These are phyloP conservation scores for Phaeosphaeriaceae sp. DNA, from an alignment of 2,329 filamentous ascomycete genomes.

Conservation along the genomic window DNA sequence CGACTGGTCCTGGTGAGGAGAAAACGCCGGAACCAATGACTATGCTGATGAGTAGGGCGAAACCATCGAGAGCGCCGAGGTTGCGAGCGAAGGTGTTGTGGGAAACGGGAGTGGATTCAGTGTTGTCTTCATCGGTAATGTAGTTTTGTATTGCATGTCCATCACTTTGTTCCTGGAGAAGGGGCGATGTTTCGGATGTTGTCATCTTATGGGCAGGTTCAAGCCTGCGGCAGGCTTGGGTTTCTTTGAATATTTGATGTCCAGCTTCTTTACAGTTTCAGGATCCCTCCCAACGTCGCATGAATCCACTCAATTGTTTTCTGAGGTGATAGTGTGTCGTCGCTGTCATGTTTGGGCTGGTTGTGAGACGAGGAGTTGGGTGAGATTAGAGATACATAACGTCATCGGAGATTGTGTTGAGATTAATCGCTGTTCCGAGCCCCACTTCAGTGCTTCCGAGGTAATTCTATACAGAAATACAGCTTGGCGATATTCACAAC, in stretches of 20 bases:
- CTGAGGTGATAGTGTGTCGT: not conserved
- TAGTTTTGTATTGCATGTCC: slow-evolving; percentile 8
- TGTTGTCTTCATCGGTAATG: slow-evolving; percentile 16
- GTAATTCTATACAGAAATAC: slow-evolving; percentile 1
- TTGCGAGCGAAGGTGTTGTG: slow-evolving; percentile 42
- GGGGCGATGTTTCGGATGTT: slow-evolving; percentile 30
- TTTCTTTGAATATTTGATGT: too few species aligned
- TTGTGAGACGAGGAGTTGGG: not conserved
- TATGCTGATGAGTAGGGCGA: slow-evolving; percentile 68
- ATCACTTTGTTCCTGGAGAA: slow-evolving; percentile 19
- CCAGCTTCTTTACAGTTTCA: not conserved
- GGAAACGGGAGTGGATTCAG: slow-evolving; percentile 12
- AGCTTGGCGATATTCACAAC: not conserved
- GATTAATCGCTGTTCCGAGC: not conserved
- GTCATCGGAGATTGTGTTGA: slow-evolving; percentile 3
- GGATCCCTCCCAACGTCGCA: too few species aligned
- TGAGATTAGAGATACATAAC: not conserved
- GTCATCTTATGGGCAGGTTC: not conserved
- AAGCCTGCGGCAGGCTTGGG: too few species aligned
- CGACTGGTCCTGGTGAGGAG: slow-evolving; percentile 67
- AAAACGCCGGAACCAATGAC: slow-evolving; percentile 71
- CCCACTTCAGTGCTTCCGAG: slow-evolving; percentile 3
- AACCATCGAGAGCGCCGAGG: slow-evolving; percentile 47
- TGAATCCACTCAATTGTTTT: too few species aligned
- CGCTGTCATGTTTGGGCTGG: not conserved